Base-by-base conservation (phyloP, 345 rosid species). In the Pistacia integerrima region DNA sequence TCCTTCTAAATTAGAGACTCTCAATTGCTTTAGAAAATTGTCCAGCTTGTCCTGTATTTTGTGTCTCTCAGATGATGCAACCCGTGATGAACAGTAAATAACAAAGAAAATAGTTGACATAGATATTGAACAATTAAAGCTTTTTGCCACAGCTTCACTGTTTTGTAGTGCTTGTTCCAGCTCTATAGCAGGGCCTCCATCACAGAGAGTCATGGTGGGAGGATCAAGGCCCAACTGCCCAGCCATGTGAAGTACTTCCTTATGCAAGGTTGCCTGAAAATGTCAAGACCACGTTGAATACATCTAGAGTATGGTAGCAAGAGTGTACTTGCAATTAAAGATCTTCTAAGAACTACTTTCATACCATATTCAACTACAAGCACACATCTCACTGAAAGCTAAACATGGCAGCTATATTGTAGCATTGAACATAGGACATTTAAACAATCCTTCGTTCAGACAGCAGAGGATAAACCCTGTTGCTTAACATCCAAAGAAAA, bases 181-280 rank as follows among this genome's bases (percentile, higher is more conserved):
- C 89, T 93, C 99, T 8, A 87, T 89, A 59, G 82, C 44, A 56
- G 92, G 79, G 36, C 95, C 95, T 72, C 88, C 97, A 18, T 25
- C 76, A 82, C 79, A 82, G 25, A 94, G 86, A 75, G 81, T 83
- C 98, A 92, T 94, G 0, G 93, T 89, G 52, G 98, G 91, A 78
- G 98, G 98, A 78, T 92, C 91, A 71, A 97, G 94, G 25, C 98
- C 98, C 87, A 94, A 76, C 75, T 97, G 99, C 52, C 99, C 97
- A 82, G 99, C 98, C 98, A 94, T 97, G 87, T 90, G 82, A 58
- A 97, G 91, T 56, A 93, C 78, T 82, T 87, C 86, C 82, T 89
- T 86, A 74, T 91, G 97, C 88, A 94, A 89, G 74, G 98, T 92
- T 30, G 99, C 98, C 99, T 96, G 82, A 30, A 61, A 18, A 73